phyloP scores from a whole-genome alignment of 1,284 basidiomycete species.

The Melampsora larici-populina region DNA sequence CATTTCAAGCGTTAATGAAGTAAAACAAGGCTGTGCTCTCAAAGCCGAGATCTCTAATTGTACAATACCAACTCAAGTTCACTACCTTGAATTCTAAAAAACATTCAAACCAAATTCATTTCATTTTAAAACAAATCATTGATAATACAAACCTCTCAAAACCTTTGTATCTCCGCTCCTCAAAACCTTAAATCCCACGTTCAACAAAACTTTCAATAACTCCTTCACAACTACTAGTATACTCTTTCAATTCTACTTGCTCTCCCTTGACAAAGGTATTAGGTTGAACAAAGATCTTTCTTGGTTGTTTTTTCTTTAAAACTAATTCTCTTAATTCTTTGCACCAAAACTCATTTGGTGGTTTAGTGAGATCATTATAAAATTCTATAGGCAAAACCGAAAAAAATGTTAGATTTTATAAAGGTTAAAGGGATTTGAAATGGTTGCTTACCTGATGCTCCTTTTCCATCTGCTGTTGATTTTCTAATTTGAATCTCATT shows the following conservation, averaged over 20 bases:
- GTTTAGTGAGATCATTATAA: slow-evolving; percentile 67
- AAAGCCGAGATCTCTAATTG: too few species aligned
- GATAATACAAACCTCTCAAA: too few species aligned
- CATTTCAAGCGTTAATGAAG: too few species aligned
- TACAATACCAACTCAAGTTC: too few species aligned
- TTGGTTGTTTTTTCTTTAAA: slow-evolving; percentile 72
- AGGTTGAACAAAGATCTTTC: slow-evolving; percentile 74
- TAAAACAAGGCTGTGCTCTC: too few species aligned
- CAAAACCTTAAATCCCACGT: slow-evolving; percentile 57
- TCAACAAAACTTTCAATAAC: slow-evolving; percentile 76
- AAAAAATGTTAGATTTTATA: neutral
- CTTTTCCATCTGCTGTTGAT: slow-evolving; percentile 73
- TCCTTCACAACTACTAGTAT: slow-evolving; percentile 67
- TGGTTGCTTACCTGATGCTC: slow-evolving; percentile 57
- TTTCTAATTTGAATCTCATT: slow-evolving; percentile 74
- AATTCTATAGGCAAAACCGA: slow-evolving; percentile 57
- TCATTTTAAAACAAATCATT: too few species aligned
- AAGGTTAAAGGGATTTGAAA: neutral
- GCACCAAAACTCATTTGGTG: slow-evolving; percentile 67
- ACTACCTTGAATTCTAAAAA: too few species aligned
- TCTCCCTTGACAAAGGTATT: slow-evolving; percentile 68
- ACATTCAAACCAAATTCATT: too few species aligned
- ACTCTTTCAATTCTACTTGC: slow-evolving; percentile 68
- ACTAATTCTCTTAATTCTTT: slow-evolving; percentile 71
- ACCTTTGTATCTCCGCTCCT: too few species aligned